Evolutionary conservation across 768 basidiomycete genomes (phyloP).

Genomic region (Pleurotus eryngii): DNA sequence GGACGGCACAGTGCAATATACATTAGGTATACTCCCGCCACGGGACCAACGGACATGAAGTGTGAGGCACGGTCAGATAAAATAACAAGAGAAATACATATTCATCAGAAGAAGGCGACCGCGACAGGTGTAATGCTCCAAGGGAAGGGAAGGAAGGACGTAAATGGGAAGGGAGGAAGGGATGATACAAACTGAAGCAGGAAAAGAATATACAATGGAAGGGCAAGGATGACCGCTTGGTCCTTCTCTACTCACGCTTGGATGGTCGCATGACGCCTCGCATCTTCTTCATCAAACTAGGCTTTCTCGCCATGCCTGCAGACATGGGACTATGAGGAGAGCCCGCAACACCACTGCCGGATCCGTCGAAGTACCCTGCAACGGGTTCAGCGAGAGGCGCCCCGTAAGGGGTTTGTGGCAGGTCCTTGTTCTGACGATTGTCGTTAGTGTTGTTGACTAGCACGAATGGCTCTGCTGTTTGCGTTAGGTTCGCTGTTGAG

Average conservation of each 20-base stretch:
- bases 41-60: constrained; percentile 8
- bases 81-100: constrained; percentile 9
- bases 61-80: constrained; percentile 4
- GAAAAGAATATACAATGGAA: not conserved
- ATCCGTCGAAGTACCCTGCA: constrained; percentile 50
- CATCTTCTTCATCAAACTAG: constrained; percentile 78
- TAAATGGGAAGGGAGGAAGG: not conserved
- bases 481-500: constrained; percentile 32
- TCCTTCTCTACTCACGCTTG: constrained; percentile 25
- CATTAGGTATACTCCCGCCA: constrained; percentile 14
- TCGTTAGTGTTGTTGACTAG: constrained; percentile 50
- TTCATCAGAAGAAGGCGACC: not conserved
- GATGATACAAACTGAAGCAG: not conserved
- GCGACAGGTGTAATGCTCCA: constrained; percentile 1
- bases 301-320: constrained; percentile 61
- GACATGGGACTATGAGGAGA: constrained; percentile 14
- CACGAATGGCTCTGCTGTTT: constrained; percentile 51
- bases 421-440: constrained; percentile 50
- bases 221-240: not conserved
- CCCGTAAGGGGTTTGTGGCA: constrained; percentile 37
- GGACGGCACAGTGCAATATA: constrained; percentile 17
- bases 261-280: constrained; percentile 66
- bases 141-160: not conserved
- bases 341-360: constrained; percentile 17
- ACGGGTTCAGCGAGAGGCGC: constrained; percentile 28